Evolutionary conservation across 495 filamentous ascomycete genomes (phyloP), one percentile per base, ranked within the genome.

Genomic region (Glonium stellatum): DNA sequence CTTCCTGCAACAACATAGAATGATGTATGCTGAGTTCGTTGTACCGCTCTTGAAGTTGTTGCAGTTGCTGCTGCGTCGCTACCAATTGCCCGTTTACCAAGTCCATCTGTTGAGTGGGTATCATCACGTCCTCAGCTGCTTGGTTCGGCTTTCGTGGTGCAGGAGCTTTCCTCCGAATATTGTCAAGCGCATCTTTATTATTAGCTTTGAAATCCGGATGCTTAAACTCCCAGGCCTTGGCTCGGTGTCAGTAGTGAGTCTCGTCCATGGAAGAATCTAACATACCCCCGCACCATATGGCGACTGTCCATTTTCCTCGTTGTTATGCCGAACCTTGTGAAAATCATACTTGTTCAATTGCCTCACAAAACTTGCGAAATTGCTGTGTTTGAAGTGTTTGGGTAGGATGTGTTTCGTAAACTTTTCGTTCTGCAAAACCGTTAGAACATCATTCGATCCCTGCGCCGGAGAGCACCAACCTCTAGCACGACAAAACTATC

Each of bases 311-410:
- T 80, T 92, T 67, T 97, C 93, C 70, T 98, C 93, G 65, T 90
- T 90, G 66, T 92, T 97, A 69, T 96, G 91, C 63, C 93, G 83
- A 48, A 99, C 93, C 79, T 99, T 99, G 77, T 97, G 95, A 65
- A 99, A 99, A 73, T 97, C 93, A 73, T 96, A 99, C 71, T 99
- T 99, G 78, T 99, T 99, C 51, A 99, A 77, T 73, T 99, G 93
- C 66, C 93, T 88, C 46, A 99, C 93, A 66, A 99, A 99, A 76
- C 90, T 96, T 44, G 95, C 93, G 72, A 99, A 97, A 71, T 99
- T 99, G 83, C 90, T 95, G 74, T 97, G 92, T 76, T 97, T 99
- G 80, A 97, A 97, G 71, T 99, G 93, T 70, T 96, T 96, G 0
- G 93, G 95, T 19, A 98, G 80, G 65, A 99, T 97, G 51, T 87